Evolutionary conservation across 2,329 filamentous ascomycete genomes (phyloP).

Genomic region (Pseudomassariella vexata): DNA sequence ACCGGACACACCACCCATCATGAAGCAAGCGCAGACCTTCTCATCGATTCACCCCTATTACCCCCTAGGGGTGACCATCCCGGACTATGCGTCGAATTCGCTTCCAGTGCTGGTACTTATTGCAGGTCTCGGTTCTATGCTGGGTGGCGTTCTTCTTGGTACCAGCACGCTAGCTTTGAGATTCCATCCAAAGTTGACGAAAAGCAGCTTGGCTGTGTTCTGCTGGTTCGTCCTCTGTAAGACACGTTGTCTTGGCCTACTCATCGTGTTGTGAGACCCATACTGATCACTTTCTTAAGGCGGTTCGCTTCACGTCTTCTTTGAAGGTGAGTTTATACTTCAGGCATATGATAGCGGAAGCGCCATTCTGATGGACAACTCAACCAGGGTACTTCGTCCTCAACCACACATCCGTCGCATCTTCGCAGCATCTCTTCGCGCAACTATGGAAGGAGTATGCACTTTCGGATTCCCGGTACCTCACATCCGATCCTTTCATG

Average conservation of each 20-base stretch:
- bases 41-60: slow-evolving; percentile 53
- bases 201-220: slow-evolving; percentile 36
- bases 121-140: slow-evolving; percentile 28
- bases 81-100: slow-evolving; percentile 39
- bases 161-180: slow-evolving; percentile 24
- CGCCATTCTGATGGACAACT: neutral
- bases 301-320: slow-evolving; percentile 69
- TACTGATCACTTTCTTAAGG: slow-evolving; percentile 30
- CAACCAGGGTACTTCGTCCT: slow-evolving; percentile 65
- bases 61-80: slow-evolving; percentile 36
- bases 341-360: too few species aligned
- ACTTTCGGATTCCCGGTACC: slow-evolving; percentile 79
- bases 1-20: too few species aligned
- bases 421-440: slow-evolving; percentile 66
- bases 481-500: slow-evolving; percentile 77
- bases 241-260: too few species aligned
- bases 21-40: too few species aligned
- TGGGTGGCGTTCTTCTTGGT: slow-evolving; percentile 28
- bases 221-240: slow-evolving; percentile 52
- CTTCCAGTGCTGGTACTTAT: slow-evolving; percentile 32
- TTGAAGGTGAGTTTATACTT: slow-evolving; percentile 55
- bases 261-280: too few species aligned
- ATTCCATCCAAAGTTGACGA: slow-evolving; percentile 23
- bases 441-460: slow-evolving; percentile 94
- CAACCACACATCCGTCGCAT: slow-evolving; percentile 60